Base-by-base conservation (phyloP, 495 filamentous ascomycete genomes). In the Talaromyces liani region DNA sequence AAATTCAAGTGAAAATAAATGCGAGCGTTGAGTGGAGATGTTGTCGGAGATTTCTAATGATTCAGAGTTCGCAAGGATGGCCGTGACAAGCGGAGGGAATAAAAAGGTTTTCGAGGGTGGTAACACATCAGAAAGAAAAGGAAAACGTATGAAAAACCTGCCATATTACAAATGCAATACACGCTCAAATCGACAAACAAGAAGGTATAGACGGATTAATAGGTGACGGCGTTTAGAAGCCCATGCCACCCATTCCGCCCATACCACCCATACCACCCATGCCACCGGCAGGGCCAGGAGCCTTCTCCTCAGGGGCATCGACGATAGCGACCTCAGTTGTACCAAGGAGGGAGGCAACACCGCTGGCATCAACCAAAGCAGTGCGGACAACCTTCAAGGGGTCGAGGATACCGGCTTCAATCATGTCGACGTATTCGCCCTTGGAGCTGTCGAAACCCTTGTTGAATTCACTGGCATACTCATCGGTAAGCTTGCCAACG, bases 371-470 rank as follows among this genome's bases (percentile, higher is more conserved):
- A 72, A 93, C 84, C 39, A 98, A 86, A 62, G 89, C 91, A 65
- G 93, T 98, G 68, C 94, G 91, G 71, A 98, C 94, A 66, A 98
- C 94, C 89, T 98, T 98, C 84, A 98, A 87, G 56, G 94, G 94
- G 73, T 98, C 94, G 69, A 98, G 88, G 75, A 98, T 98, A 88
- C 94, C 94, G 64, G 90, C 84, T 66, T 86, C 75, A 75, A 98
- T 96, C 94, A 98, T 98, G 81, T 98, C 93, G 67, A 97, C 91
- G 79, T 96, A 98, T 80, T 97, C 91, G 77, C 93, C 90, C 82
- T 92, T 96, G 72, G 91, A 79, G 80, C 91, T 93, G 84, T 98
- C 90, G 81, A 87, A 98, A 66, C 94, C 94, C 80, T 90, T 93
- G 88, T 98, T 96, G 87, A 98, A 98, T 80, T 98, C 92, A 65